Evolutionary conservation across 805 yeast species (phyloP), one percentile per base, ranked within the genome.

Genomic region (Yarrowia sp.): DNA sequence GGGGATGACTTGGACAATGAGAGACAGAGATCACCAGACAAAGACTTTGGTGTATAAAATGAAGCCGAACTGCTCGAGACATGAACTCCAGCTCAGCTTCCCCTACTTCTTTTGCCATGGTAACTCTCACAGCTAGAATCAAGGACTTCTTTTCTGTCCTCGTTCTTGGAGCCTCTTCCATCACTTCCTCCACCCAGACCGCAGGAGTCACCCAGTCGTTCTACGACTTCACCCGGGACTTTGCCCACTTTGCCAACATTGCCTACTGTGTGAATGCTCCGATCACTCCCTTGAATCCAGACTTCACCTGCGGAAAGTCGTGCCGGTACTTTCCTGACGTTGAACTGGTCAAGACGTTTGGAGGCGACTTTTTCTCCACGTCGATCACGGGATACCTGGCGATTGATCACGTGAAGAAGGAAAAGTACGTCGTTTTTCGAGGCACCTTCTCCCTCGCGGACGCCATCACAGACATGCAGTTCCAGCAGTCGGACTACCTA

Each of bases 241-340:
- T 55, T 55, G 35, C 46, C 46, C 40, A 40, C 40, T 48, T 73
- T 14, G 40, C 61, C 61, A 55, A 55, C 46, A 26, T 55, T 41
- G 61, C 61, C 14, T 55, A 55, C 46, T 55, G 61, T n/a, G 61
- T 55, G 8, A 15, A 55, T 5, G 61, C 61, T 9, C 61, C 61
- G 7, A 41, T 55, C 19, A 55, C 45, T 19, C 36, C 61, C 2
- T 38, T 55, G 19, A 9, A 55, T 3, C 16, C 36, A 14, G 36
- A 55, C 35, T 59, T 59, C 65, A 42, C 43, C 22, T 59, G 65
- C 11, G 52, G 49, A 10, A 32, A 32, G n/a, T 26, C 49, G 26
- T 59, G 65, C 42, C 15, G 14, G 12, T 7, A 43, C 32, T 59
- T 43, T 14, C 65, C 65, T 3, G 16, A 59, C n/a, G 32, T 45